phyloP scores from a whole-genome alignment of 176 grass and related monocot species.

The Triticum dicoccoides region DNA sequence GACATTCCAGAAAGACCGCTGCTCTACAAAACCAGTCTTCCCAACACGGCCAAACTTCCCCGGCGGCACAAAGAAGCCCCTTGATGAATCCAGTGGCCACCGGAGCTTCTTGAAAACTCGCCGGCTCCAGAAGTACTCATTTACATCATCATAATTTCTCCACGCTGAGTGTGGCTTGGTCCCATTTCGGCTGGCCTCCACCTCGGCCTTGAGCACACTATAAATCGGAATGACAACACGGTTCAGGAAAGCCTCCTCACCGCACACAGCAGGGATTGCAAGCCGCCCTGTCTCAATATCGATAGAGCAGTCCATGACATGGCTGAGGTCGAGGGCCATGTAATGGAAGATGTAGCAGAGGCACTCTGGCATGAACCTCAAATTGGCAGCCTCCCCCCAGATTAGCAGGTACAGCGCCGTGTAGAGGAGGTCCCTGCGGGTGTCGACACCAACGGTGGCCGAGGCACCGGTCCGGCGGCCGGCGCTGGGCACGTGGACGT shows the following conservation, averaged over 20 bases:
- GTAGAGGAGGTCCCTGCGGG: conserved; percentile 73
- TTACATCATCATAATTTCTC: conserved; percentile 96
- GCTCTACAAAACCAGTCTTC: conserved; percentile 98
- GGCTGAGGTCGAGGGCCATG: conserved; percentile 81
- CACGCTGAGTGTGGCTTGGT: conserved; percentile 79
- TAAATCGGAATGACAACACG: conserved; percentile 82
- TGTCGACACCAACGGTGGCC: conserved; percentile 14
- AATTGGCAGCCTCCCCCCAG: conserved; percentile 94
- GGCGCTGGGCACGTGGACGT: conserved; percentile 35
- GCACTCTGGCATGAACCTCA: conserved; percentile 90
- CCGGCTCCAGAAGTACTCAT: conserved; percentile 94
- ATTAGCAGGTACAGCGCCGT: conserved; percentile 81
- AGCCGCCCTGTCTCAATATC: conserved; percentile 34
- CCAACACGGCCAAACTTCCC: conserved; percentile 48
- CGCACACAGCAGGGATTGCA: conserved; percentile 47
- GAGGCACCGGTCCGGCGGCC: not conserved
- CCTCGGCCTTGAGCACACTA: conserved; percentile 49
- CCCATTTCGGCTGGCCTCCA: conserved; percentile 59
- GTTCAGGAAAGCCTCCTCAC: conserved; percentile 71
- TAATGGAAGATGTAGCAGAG: conserved; percentile 94
- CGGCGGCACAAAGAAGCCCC: conserved; percentile 51
- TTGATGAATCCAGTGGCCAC: conserved; percentile 61
- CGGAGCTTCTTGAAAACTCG: conserved; percentile 56
- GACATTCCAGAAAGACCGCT: conserved; percentile 94
- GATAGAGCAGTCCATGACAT: conserved; percentile 54